phyloP scores from a whole-genome alignment of 1,284 basidiomycete genomes.

The Puccinia polysora region DNA sequence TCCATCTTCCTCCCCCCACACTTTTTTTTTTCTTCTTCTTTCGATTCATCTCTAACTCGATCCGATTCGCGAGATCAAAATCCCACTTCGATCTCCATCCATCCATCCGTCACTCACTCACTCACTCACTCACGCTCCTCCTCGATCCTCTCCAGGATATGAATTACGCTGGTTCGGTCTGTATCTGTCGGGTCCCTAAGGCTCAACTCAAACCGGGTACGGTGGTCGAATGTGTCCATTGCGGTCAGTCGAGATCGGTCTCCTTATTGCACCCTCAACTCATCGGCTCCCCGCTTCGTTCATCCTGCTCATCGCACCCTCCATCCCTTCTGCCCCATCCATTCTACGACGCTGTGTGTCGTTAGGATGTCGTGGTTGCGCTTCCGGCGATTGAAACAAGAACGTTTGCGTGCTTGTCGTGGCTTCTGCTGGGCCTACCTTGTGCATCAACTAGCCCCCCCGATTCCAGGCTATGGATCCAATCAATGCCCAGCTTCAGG shows the following conservation, averaged over 20 bases:
- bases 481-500: too few relatives aligned
- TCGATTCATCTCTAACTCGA: neutral
- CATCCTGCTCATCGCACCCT: neutral
- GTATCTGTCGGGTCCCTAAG: constrained; percentile 95
- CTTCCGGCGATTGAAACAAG: constrained; percentile 39
- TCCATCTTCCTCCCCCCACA: constrained; percentile 22
- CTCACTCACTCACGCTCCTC: neutral
- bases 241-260: constrained; percentile 83
- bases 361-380: constrained; percentile 42
- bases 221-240: constrained; percentile 94
- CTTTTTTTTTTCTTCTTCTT: constrained; percentile 9
- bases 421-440: too few relatives aligned
- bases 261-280: neutral
- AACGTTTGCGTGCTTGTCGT: too few relatives aligned
- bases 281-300: neutral
- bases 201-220: constrained; percentile 82
- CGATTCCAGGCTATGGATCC: too few relatives aligned
- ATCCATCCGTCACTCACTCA: neutral
- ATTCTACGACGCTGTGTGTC: neutral
- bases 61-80: constrained; percentile 40
- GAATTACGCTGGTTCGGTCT: constrained; percentile 99
- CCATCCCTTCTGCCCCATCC: neutral
- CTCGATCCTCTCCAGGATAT: constrained; percentile 65
- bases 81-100: neutral
- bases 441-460: too few relatives aligned